Percentiles rank a stretch among this genome's conserved stretches.
Conservation (phyloP, 257 asterid genomes). For the Buddleja alternifolia region DNA sequence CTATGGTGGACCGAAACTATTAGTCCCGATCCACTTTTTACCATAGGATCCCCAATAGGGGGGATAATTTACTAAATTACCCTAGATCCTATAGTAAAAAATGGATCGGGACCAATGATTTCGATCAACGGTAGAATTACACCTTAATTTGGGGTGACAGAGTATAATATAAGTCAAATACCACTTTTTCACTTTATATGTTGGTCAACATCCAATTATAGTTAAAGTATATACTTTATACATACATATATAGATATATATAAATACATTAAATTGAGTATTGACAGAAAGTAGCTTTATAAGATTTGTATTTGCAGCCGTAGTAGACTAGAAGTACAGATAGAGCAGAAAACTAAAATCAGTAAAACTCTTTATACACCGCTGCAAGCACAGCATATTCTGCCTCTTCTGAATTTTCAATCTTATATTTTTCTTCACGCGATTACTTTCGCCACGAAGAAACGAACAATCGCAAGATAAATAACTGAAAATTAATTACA, state of each 20-base stretch:
- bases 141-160: too few relatives aligned
- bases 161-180: neutral
- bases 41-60: too few relatives aligned
- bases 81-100: too few relatives aligned
- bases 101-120: too few relatives aligned
- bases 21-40: too few relatives aligned
- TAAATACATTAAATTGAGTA: too few relatives aligned
- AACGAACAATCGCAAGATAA: slow-evolving; percentile 31
- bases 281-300: too few relatives aligned
- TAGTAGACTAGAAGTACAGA: slow-evolving; percentile 11
- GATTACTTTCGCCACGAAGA: slow-evolving; percentile 22
- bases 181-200: neutral
- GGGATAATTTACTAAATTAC: too few relatives aligned
- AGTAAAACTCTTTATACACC: slow-evolving; percentile 1
- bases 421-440: slow-evolving; percentile 4
- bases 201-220: slow-evolving; percentile 7
- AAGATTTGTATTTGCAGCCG: slow-evolving; percentile 5
- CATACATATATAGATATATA: too few relatives aligned
- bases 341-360: slow-evolving; percentile 13
- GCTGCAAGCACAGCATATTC: neutral
- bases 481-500: slow-evolving; percentile 6
- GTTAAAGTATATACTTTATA: too few relatives aligned
- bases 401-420: slow-evolving; percentile 24
- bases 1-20: too few relatives aligned
- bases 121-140: too few relatives aligned